Evolutionary conservation across 169 alveolate species (phyloP).

Genomic region (Ichthyophthirius multifiliis): DNA sequence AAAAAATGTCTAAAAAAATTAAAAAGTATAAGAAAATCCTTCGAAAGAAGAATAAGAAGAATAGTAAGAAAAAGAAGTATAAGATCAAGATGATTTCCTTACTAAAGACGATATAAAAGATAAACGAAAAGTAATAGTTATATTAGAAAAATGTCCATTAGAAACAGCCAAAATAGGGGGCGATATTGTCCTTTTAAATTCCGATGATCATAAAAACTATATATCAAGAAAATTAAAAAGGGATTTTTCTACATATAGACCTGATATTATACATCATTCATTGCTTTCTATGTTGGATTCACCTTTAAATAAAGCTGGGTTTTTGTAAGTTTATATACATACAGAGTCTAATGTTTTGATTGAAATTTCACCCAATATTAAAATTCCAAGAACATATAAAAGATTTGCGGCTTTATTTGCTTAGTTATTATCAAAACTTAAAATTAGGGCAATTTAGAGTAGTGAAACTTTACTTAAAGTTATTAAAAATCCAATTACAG

Average conservation of each 20-base stretch:
- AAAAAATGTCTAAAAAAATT: too few species aligned
- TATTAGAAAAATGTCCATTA: slow-evolving; percentile 60
- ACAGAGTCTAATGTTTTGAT: slow-evolving; percentile 73
- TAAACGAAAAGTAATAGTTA: slow-evolving; percentile 39
- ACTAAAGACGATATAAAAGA: slow-evolving; percentile 35
- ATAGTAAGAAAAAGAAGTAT: background rate
- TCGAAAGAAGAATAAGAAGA: background rate
- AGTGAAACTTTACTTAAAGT: slow-evolving; percentile 68
- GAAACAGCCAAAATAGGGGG: slow-evolving; percentile 58
- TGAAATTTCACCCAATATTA: slow-evolving; percentile 70
- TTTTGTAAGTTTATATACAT: slow-evolving; percentile 64
- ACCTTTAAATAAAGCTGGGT: slow-evolving; percentile 83
- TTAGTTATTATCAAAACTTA: slow-evolving; percentile 61
- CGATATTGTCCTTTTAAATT: slow-evolving; percentile 55
- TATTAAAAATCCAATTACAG: slow-evolving; percentile 70
- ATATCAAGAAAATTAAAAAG: slow-evolving; percentile 57
- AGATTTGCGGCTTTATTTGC: slow-evolving; percentile 81
- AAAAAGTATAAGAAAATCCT: too few species aligned
- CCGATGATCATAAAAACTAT: slow-evolving; percentile 66
- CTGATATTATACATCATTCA: slow-evolving; percentile 77
- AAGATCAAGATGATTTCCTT: slow-evolving; percentile 9
- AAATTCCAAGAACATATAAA: slow-evolving; percentile 83
- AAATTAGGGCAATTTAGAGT: slow-evolving; percentile 55
- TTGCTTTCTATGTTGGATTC: slow-evolving; percentile 72
- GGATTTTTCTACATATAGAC: slow-evolving; percentile 76